phyloP scores from a whole-genome alignment of 108 stramenopile species.

The Fragilariopsis cylindrus region DNA sequence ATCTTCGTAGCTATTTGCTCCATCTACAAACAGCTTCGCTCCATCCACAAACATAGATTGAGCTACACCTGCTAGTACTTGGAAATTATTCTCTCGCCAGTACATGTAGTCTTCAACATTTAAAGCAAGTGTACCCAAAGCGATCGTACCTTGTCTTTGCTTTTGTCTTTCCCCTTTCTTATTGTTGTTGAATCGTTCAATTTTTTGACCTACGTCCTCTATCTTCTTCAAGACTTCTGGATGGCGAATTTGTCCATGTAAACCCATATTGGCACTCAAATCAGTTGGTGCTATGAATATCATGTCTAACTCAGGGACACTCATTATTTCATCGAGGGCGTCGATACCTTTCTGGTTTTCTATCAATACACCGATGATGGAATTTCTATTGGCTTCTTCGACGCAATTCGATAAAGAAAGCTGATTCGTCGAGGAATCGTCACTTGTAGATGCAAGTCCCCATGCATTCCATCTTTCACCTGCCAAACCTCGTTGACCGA shows the following conservation, averaged over 20 bases:
- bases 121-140: conserved; percentile 35
- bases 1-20: conserved; percentile 10
- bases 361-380: conserved; percentile 33
- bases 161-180: neutral
- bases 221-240: conserved; percentile 32
- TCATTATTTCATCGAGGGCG: conserved; percentile 36
- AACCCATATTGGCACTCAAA: conserved; percentile 36
- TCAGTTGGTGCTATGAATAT: conserved; percentile 46
- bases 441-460: conserved; percentile 23
- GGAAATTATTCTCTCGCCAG: conserved; percentile 33
- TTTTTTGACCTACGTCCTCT: conserved; percentile 31
- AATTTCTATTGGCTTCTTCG: conserved; percentile 29
- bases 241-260: conserved; percentile 47
- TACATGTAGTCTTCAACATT: conserved; percentile 33
- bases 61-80: conserved; percentile 38
- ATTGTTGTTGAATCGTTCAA: conserved; percentile 11
- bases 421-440: neutral
- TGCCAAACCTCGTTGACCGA: conserved; percentile 37
- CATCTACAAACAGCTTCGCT: conserved; percentile 24
- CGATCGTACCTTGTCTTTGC: conserved; percentile 8
- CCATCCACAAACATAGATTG: conserved; percentile 41
- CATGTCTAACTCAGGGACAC: conserved; percentile 38
- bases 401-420: conserved; percentile 11
- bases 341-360: conserved; percentile 42
- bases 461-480: conserved; percentile 49